Evolutionary conservation across 805 yeast species (phyloP), one percentile per base, ranked within the genome.

Genomic region (Lachancea cidri): DNA sequence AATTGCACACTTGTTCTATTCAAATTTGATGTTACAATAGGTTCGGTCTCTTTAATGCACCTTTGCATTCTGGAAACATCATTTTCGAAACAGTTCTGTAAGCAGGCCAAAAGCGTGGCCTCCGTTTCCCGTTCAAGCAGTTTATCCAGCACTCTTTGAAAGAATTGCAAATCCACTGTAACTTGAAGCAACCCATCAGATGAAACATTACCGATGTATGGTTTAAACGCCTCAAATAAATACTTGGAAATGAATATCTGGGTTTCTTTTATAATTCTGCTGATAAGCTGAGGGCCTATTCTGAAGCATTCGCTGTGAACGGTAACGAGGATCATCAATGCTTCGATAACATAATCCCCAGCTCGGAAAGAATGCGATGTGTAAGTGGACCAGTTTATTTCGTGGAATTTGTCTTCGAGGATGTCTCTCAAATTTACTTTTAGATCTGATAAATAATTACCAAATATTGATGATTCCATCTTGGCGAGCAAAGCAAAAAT

Each of bases 381-480:
- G 25, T 57, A 50, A 5, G 58, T 52, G 4, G 66, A 57, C 83
- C 79, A 76, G 44, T 71, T 71, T 5, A 61, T 57, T 45, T 55
- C 38, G 53, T 60, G 33, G 60, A 58, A 32, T 71, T 62, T 22
- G 74, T 78, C 22, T 53, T 56, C 41, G 61, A 58, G n/a, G 68
- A 57, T 22, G 69, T 70, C 35, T 58, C 67, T 63, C 31, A 74
- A 43, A 39, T 61, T 49, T 11, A 65, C 50, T 48, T 76, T 69
- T 57, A 77, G 72, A 37, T 71, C 72, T 4, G 71, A 67, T 37
- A 77, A 62, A 49, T 72, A 81, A 16, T 72, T 71, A 11, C 72
- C 73, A 49, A 80, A 79, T 4, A 83, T 65, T 1, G 74, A 72
- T 9, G 65, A 57, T 46, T 79, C 83, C 57, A 76, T 65, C 39